Evolutionary conservation across 2,329 filamentous ascomycete genomes (phyloP), one percentile per base, ranked within the genome.

Genomic region (Cordyceps javanica): DNA sequence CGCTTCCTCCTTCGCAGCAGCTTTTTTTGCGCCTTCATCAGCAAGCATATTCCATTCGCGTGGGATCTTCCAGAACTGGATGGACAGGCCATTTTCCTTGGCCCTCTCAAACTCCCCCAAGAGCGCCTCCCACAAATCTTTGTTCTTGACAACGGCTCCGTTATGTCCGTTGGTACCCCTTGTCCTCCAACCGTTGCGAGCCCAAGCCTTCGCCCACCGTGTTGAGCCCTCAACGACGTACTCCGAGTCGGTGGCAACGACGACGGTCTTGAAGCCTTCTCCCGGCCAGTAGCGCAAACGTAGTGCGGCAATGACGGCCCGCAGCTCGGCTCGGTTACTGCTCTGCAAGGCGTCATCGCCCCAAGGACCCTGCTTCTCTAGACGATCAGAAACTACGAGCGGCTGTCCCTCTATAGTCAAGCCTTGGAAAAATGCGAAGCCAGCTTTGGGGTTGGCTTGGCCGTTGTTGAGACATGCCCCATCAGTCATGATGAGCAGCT

Each of bases 271-370:
- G 67, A 69, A 68, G 56, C 75, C 63, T 65, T 81, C 76, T 5
- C 63, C 67, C 0, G 14, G n/a, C 79, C 78, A 82, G 60, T 64
- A 9, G 3, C 72, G 68, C 61, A 72, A 75, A 28, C 73, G 69
- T 25, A 83, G 70, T 4, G 75, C 82, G 5, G 72, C 77, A 48
- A 82, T 75, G 5, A 77, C 77, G 6, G 80, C 80, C 14, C 80
- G 80, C 7, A 85, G 73, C 64, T 83, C 78, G 3, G 82, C 82
- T 5, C 81, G 73, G 61, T 82, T 80, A 68, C 73, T 82, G 21
- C 72, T 82, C 59, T 77, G 75, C 8, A 61, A 51, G 41, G 65
- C 57, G 0, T 52, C 16, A 25, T 73, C 66, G 13, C 73, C 75
- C 49, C 66, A 74, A 3, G 76, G 77, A 0, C 79, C 77, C 36